Conservation (phyloP, 768 basidiomycete genomes). For the Brasilioporus rufonigricans region DNA sequence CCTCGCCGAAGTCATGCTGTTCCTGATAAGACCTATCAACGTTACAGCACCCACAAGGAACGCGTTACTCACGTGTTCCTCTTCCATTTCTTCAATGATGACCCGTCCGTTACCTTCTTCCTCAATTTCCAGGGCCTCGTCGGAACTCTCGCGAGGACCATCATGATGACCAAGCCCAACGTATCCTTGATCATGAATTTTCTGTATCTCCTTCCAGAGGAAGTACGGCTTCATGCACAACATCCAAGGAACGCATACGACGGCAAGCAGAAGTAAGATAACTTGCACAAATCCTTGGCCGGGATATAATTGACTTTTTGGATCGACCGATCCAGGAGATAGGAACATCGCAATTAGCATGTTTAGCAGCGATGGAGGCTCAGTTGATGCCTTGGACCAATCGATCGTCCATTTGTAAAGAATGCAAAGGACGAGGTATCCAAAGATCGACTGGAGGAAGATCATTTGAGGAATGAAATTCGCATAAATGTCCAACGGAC, state of each 20-base stretch:
- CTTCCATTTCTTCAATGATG: conserved; percentile 66
- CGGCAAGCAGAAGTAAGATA: conserved; percentile 72
- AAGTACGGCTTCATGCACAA: conserved; percentile 90
- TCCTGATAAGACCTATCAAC: conserved; percentile 43
- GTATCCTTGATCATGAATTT: conserved; percentile 83
- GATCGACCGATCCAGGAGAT: conserved; percentile 75
- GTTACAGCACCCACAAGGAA: conserved; percentile 6
- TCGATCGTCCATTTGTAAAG: conserved; percentile 97
- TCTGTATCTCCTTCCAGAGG: conserved; percentile 85
- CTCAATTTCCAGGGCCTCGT: conserved; percentile 68
- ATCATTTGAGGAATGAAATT: conserved; percentile 98
- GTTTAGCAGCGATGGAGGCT: conserved; percentile 88
- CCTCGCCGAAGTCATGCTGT: conserved; percentile 90
- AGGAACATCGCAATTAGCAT: conserved; percentile 98
- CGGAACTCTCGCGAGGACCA: conserved; percentile 52
- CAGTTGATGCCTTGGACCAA: conserved; percentile 68
- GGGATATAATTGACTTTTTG: conserved; percentile 69
- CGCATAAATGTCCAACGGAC: conserved; percentile 80
- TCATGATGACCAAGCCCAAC: conserved; percentile 61
- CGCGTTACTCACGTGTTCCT: conserved; percentile 61
- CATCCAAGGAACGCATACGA: conserved; percentile 93
- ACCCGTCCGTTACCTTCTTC: conserved; percentile 78
- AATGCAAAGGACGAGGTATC: conserved; percentile 92
- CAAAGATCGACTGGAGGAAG: conserved; percentile 97
- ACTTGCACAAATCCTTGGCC: conserved; percentile 88